Base-by-base conservation (phyloP, 345 rosid species). In the Rhizophora mangle region DNA sequence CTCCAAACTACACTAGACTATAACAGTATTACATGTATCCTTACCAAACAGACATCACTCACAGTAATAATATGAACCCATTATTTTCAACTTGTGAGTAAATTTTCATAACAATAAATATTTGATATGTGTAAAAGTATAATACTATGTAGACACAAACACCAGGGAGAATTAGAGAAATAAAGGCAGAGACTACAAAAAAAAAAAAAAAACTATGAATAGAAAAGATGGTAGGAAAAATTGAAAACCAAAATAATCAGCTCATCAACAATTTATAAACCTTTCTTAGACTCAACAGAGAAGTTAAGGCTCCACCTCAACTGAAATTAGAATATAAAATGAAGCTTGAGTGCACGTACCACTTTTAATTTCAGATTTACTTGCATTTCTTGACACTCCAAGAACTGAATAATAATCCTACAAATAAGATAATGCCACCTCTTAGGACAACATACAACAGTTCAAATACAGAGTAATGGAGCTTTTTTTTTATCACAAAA, bases 391-490 rank as follows among this genome's bases (percentile, higher is more conserved):
- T 27, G 98, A 94, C 52, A 94, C 96, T 61, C 97, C 96, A 68
- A 94, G 97, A 11, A 89, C 85, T 68, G 98, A 85, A 87, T 94
- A 94, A 68, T 51, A 94, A 80, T 94, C 97, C 98, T 94, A 88
- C 34, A 79, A 16, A 63, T 62, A 24, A 63, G 49, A 72, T 34
- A 32, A 62, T 32, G 52, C 53, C 24, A 54, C 31, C 27, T 51
- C 62, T 15, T 30, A 52, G 46, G 6, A 70, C 37, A 60, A 66
- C 31, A 36, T 27, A 34, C 6, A 29, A 55, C 27, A n/a, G 26
- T 13, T 60, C 51, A 55, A 56, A 56, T 56, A 15, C 15, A 56
- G 9, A 56, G 29, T 43, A 15, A 11, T 19, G 3, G 16, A 13
- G 49, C 49, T 8, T 8, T 1, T 10, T 56, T 56, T 13, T 24